phyloP scores from a whole-genome alignment of 192 early-diverging fungal species.

The Gigaspora rosea region DNA sequence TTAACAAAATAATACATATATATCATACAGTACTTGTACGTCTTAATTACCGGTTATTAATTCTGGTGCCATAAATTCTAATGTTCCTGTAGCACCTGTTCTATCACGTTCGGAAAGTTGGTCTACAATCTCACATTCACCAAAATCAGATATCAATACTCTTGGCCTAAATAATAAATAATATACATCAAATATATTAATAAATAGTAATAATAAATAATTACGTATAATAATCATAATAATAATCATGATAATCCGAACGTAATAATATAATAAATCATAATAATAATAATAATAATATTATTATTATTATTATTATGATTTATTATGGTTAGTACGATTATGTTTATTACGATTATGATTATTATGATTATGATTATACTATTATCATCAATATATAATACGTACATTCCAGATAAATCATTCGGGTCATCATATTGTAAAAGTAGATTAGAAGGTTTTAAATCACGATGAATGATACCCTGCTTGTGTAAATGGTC shows the following conservation, averaged over 20 bases:
- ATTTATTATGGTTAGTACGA: neutral
- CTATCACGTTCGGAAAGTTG: slow-evolving; percentile 69
- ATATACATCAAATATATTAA: slow-evolving; percentile 32
- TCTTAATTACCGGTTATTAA: slow-evolving; percentile 47
- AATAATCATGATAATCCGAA: slow-evolving; percentile 1
- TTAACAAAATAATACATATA: neutral
- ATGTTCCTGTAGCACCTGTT: slow-evolving; percentile 91
- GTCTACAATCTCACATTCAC: slow-evolving; percentile 90
- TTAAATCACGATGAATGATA: slow-evolving; percentile 93
- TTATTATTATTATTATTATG: no score
- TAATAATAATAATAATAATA: no score
- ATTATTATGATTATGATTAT: slow-evolving; percentile 25
- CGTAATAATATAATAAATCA: no score
- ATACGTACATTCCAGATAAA: neutral
- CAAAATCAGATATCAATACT: slow-evolving; percentile 94
- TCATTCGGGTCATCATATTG: slow-evolving; percentile 49
- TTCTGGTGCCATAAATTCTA: slow-evolving; percentile 95
- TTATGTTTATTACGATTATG: neutral
- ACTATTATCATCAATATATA: no score
- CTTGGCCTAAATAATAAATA: slow-evolving; percentile 63
- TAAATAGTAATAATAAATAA: neutral
- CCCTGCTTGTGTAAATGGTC: slow-evolving; percentile 84
- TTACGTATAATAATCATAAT: slow-evolving; percentile 37
- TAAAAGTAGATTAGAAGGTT: slow-evolving; percentile 90
- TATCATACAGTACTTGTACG: no score